Base-by-base conservation (phyloP, 202 grass and related monocot species). In the Panicum hallii region DNA sequence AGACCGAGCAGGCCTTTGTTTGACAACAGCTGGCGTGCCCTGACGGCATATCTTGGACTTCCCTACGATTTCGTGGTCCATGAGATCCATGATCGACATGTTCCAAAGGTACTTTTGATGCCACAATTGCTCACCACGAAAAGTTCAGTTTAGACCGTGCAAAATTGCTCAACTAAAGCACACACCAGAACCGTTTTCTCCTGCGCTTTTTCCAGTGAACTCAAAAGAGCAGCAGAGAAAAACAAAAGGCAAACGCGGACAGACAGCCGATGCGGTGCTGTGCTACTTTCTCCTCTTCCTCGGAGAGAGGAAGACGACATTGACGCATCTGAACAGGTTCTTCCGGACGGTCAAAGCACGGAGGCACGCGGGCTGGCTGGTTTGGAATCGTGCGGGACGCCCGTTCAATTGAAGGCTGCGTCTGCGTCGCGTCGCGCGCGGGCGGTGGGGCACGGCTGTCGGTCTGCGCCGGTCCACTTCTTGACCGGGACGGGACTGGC, bases 401-500 rank as follows among this genome's bases (percentile, higher is more conserved):
- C 7, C 44, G 20, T 64, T 83, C 57, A 54, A 65, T 53, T 8
- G 13, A 20, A 28, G 57, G 16, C 15, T 60, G 16, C 41, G 69
- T 72, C 4, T 17, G 57, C 22, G 58, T 30, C 0, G 65, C 63
- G 63, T 66, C 11, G 32, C 34, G 19, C 54, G 54, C 1, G 62
- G 19, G 7, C 1, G 17, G 47, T 75, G 68, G 69, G 63, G 2
- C 53, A 13, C 42, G 1, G 1, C 8, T 78, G 74, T 60, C 63
- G 38, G 83, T 0, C 26, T 5, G 0, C 8, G 49, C 55, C 17
- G 23, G 63, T 68, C 49, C 62, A 67, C 11, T 3, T 9, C 28
- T 28, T 48, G 82, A 84, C 63, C 2, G 26, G 11, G 63, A 80
- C 40, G 50, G 48, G 62, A 84, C 71, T 84, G 20, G 6, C 20